These are phyloP conservation scores for Oryza meyeriana DNA, from an alignment of 176 grass and related monocot genomes.

Conservation along the genomic window DNA sequence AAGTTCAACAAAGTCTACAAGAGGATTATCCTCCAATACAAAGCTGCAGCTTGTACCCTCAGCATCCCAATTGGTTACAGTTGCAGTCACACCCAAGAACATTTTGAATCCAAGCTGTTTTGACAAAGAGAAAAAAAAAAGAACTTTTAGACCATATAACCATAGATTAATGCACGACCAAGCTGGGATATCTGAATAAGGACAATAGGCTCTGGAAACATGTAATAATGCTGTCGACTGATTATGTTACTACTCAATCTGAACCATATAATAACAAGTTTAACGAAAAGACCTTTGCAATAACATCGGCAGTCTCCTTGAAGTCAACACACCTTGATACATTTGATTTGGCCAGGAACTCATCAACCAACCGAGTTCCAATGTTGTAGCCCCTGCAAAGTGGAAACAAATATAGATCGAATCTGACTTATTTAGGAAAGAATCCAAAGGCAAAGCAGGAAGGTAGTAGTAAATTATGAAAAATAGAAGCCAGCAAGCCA, in stretches of 20 bases:
- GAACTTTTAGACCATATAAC: slow-evolving; percentile 12
- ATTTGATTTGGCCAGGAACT: slow-evolving; percentile 96
- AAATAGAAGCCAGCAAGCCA: neutral
- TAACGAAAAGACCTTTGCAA: slow-evolving; percentile 69
- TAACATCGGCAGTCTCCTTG: slow-evolving; percentile 95
- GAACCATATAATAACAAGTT: neutral
- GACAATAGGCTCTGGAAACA: neutral
- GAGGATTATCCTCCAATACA: slow-evolving; percentile 94
- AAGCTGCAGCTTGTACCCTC: slow-evolving; percentile 93
- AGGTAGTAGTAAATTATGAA: neutral
- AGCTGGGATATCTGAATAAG: neutral
- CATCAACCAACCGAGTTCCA: slow-evolving; percentile 86
- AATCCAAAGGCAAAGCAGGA: neutral
- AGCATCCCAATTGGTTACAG: slow-evolving; percentile 92
- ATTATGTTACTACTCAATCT: neutral
- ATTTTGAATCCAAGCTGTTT: slow-evolving; percentile 97
- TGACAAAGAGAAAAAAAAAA: neutral
- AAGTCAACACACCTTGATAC: slow-evolving; percentile 94
- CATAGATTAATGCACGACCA: neutral
- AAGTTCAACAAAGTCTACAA: slow-evolving; percentile 98
- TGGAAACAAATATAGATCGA: slow-evolving; percentile 19
- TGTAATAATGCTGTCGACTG: neutral
- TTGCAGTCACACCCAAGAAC: slow-evolving; percentile 92
- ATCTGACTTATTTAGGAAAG: neutral
- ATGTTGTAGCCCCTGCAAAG: slow-evolving; percentile 94